phyloP scores from a whole-genome alignment of 768 basidiomycete genomes.

The Symmetrospora coprosmae region DNA sequence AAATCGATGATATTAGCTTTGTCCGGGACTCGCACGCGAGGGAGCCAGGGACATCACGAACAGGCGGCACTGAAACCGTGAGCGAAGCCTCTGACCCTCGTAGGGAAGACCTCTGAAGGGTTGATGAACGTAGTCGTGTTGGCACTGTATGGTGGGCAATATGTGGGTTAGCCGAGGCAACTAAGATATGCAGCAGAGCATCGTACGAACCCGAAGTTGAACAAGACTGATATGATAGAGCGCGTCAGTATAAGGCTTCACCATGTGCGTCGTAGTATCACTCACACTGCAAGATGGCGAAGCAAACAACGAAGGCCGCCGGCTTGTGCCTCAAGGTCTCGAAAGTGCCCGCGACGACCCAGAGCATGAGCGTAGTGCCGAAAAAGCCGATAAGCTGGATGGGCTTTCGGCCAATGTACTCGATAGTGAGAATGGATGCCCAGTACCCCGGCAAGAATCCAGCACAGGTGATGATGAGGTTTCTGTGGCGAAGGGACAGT shows the following conservation, averaged over 20 bases:
- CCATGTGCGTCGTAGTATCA: too few species aligned
- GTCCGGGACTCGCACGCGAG: too few species aligned
- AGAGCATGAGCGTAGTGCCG: constrained; percentile 42
- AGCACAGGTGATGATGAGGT: constrained; percentile 45
- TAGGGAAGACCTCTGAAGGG: constrained; percentile 67
- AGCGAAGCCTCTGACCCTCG: constrained; percentile 55
- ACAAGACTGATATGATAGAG: too few species aligned
- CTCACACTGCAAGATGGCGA: constrained; percentile 57
- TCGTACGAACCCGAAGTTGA: constrained; percentile 50
- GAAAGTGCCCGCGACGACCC: constrained; percentile 56
- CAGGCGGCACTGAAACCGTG: constrained; percentile 61
- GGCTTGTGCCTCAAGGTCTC: constrained; percentile 42
- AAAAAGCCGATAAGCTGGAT: constrained; percentile 67
- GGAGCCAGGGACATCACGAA: too few species aligned
- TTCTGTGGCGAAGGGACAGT: too few species aligned
- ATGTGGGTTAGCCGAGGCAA: too few species aligned
- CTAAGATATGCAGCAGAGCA: too few species aligned
- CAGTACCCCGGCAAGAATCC: constrained; percentile 70
- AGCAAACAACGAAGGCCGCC: constrained; percentile 54
- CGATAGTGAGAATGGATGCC: constrained; percentile 50
- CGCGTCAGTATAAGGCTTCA: too few species aligned
- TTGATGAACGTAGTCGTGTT: constrained; percentile 55
- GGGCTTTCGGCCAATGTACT: constrained; percentile 57
- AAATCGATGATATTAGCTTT: too few species aligned
- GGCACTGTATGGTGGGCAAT: too few species aligned